Evolutionary conservation across 352 stramenopile species (phyloP).

Genomic region (Phytophthora pluvialis): DNA sequence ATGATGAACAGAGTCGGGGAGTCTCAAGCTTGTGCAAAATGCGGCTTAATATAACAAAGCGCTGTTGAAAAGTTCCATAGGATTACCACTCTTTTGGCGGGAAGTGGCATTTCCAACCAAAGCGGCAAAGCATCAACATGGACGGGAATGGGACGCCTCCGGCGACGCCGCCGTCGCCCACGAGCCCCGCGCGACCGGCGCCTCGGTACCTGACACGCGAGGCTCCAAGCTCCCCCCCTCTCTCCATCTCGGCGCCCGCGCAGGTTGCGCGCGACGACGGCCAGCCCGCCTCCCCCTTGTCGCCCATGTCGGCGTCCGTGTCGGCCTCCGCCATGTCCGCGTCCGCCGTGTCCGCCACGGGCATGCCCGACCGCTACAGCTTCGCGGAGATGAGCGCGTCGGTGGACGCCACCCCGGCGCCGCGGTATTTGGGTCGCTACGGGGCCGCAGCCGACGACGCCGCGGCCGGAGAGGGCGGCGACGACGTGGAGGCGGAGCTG

Average conservation of each 20-base stretch:
- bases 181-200: constrained; percentile 46
- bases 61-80: neutral
- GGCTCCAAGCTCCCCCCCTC: constrained; percentile 20
- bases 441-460: constrained; percentile 25
- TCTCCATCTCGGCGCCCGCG: constrained; percentile 19
- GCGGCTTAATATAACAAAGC: neutral
- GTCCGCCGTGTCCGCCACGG: constrained; percentile 81
- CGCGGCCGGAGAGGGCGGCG: constrained; percentile 38
- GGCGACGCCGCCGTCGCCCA: constrained; percentile 61
- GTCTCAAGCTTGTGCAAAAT: constrained; percentile 20
- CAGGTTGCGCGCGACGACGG: constrained; percentile 10
- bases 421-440: constrained; percentile 77
- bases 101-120: constrained; percentile 6
- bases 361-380: constrained; percentile 61
- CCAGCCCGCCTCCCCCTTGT: constrained; percentile 39
- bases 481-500: constrained; percentile 82
- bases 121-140: constrained; percentile 9
- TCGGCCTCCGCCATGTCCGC: constrained; percentile 79
- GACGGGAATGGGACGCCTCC: constrained; percentile 52
- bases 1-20: constrained; percentile 27
- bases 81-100: constrained; percentile 23
- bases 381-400: constrained; percentile 87
- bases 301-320: constrained; percentile 61
- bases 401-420: constrained; percentile 75
- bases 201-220: constrained; percentile 58